A percentile compares a stretch with the other conserved stretches of the same genome.
These are phyloP conservation scores for Citeromyces matritensis DNA, from an alignment of 805 yeast genomes.

Conservation along the genomic window DNA sequence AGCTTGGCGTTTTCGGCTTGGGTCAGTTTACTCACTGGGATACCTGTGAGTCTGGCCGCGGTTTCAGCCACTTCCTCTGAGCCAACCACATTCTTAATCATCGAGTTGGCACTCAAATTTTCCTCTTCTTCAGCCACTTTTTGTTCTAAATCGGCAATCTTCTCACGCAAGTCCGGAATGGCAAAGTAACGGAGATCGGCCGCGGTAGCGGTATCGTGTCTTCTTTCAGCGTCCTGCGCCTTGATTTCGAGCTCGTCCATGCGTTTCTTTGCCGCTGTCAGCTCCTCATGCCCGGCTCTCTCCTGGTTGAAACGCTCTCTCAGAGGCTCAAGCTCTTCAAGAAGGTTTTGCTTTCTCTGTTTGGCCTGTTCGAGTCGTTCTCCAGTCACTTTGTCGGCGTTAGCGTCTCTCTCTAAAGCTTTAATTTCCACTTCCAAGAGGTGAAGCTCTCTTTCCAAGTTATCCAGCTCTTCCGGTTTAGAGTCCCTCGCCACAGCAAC, in stretches of 20 bases:
- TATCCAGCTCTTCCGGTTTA: conserved; percentile 92
- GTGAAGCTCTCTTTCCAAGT: conserved; percentile 83
- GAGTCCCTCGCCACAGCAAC: conserved; percentile 98
- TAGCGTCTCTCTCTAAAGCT: conserved; percentile 92
- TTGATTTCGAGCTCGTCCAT: conserved; percentile 86
- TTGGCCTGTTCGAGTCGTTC: conserved; percentile 75
- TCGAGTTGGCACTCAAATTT: conserved; percentile 26
- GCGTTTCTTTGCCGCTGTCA: conserved; percentile 78
- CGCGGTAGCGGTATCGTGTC: conserved; percentile 85
- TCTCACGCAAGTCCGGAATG: conserved; percentile 77
- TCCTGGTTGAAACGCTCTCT: conserved; percentile 78
- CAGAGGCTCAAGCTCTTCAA: conserved; percentile 74
- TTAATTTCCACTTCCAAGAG: conserved; percentile 90
- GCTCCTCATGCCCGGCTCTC: conserved; percentile 80
- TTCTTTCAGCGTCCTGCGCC: conserved; percentile 94
- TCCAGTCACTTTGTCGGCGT: conserved; percentile 66
- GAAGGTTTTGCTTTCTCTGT: conserved; percentile 66
- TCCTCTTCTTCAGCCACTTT: conserved; percentile 63
- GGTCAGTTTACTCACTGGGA: conserved; percentile 86
- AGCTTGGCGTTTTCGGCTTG: conserved; percentile 92
- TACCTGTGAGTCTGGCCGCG: conserved; percentile 92
- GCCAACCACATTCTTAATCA: conserved; percentile 85
- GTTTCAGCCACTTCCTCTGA: conserved; percentile 41
- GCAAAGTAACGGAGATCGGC: conserved; percentile 97
- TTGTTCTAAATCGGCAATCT: conserved; percentile 61